Base-by-base conservation (phyloP, 148 eudicot genomes). In the Agrostemma githago region DNA sequence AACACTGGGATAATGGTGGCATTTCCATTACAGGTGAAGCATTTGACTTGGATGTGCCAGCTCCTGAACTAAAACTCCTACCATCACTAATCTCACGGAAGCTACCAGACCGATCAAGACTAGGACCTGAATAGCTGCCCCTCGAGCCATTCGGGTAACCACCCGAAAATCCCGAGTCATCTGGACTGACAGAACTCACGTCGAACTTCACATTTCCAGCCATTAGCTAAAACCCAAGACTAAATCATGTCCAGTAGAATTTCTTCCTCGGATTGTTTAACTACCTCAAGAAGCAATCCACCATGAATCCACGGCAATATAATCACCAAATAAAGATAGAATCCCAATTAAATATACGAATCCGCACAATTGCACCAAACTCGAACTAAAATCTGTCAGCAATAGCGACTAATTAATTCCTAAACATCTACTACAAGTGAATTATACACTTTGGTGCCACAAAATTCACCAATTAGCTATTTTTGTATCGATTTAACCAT, bases 91-190 rank as follows among this genome's bases (percentile, higher is more conserved):
- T 85, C 80, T 91, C 97, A 16, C 98, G 80, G 46, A 91, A 93
- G 85, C 94, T 93, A 62, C 92, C 88, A 42, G 92, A 80, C 86
- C 95, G 86, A 81, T 87, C 95, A 79, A 91, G 77, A 84, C 70
- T 82, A 70, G 85, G 80, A 74, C 82, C 87, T 43, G 86, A 56
- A 77, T 84, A 79, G 71, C 71, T 79, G 41, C 89, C 92, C 71
- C 89, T 83, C 73, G 82, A 86, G 61, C 90, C 89, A 83, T 80
- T 86, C 43, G 84, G 71, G 74, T 81, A 85, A 81, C 68, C 83
- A 43, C 90, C 90, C 3, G 81, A 74, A 76, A 83, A 85, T 60
- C 85, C 83, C 10, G 88, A 70, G 34, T 89, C 95, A 59, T 91
- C 95, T 16, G 92, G 88, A 81, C 97, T 86, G 56, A 85, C 89